A percentile compares a stretch with the other conserved stretches of the same genome.
Conservation (phyloP, 352 stramenopile species). For the Pythium biforme region DNA sequence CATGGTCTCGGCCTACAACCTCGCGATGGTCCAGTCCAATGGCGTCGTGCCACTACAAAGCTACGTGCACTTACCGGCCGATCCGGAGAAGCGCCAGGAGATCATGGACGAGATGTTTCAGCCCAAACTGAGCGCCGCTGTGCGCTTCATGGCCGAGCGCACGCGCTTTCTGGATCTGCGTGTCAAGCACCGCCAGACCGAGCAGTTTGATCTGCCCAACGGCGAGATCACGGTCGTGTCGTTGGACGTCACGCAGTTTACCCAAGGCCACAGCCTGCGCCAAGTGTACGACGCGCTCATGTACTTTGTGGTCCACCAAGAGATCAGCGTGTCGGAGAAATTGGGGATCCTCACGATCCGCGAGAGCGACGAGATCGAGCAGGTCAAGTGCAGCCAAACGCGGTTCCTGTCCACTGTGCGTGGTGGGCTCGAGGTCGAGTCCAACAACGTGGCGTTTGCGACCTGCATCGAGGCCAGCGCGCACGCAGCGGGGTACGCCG, state of each 20-base stretch:
- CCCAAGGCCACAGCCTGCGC: conserved; percentile 11
- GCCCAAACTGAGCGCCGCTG: conserved; percentile 6
- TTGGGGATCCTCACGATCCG: conserved; percentile 16
- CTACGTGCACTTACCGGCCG: conserved; percentile 13
- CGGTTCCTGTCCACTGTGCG: conserved; percentile 16
- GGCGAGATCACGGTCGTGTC: conserved; percentile 5
- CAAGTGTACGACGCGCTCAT: conserved; percentile 22
- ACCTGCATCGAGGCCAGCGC: not conserved
- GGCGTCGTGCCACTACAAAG: conserved; percentile 9
- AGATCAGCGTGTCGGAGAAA: conserved; percentile 16
- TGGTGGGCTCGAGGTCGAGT: conserved; percentile 19
- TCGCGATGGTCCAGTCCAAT: not conserved
- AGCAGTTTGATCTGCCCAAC: conserved; percentile 20
- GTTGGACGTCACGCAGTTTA: conserved; percentile 15
- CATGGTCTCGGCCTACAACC: conserved; percentile 23
- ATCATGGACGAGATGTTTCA: not conserved
- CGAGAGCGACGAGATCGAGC: conserved; percentile 13
- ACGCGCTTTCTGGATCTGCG: conserved; percentile 18
- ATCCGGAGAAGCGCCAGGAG: not conserved
- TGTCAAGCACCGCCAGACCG: conserved; percentile 9
- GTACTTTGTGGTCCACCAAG: conserved; percentile 12
- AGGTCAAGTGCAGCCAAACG: conserved; percentile 4
- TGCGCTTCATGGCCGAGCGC: conserved; percentile 14
- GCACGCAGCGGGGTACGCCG: not conserved
- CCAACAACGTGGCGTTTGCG: conserved; percentile 8